phyloP scores from a whole-genome alignment of 257 asterid species.

The Solanum chiquidenum region DNA sequence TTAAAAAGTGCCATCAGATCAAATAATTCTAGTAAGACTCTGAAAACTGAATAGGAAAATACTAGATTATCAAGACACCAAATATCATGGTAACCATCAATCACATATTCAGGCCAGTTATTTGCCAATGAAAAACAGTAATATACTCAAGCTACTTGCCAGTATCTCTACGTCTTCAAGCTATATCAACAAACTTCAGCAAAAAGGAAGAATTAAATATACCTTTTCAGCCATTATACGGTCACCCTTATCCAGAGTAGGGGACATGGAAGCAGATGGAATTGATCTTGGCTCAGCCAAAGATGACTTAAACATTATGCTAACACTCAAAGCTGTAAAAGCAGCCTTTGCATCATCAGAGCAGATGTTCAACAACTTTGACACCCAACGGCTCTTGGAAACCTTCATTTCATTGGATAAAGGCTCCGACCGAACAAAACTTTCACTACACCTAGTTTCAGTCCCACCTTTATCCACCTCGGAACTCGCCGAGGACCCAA shows the following conservation, averaged over 20 bases:
- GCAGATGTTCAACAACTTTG: constrained; percentile 43
- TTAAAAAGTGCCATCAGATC: background rate
- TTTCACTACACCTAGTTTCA: background rate
- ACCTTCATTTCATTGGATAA: constrained; percentile 19
- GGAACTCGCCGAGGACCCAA: constrained; percentile 5
- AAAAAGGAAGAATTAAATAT: background rate
- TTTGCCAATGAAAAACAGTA: background rate
- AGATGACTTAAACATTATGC: constrained; percentile 63
- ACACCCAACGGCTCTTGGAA: constrained; percentile 41
- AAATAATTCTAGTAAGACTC: background rate
- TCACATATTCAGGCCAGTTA: background rate
- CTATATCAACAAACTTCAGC: background rate
- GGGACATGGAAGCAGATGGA: constrained; percentile 86
- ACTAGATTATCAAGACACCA: background rate
- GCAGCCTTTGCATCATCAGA: constrained; percentile 91
- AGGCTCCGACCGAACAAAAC: constrained; percentile 22
- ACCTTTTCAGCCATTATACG: constrained; percentile 93
- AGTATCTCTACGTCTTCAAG: background rate
- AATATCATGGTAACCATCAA: background rate
- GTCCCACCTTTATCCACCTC: constrained; percentile 62
- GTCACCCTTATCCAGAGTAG: constrained; percentile 88
- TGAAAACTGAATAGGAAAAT: background rate
- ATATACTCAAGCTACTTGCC: background rate
- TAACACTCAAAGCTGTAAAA: constrained; percentile 74
- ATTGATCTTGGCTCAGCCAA: constrained; percentile 97